phyloP scores from a whole-genome alignment of 1,284 basidiomycete species.

The Heterobasidion parviporum region DNA sequence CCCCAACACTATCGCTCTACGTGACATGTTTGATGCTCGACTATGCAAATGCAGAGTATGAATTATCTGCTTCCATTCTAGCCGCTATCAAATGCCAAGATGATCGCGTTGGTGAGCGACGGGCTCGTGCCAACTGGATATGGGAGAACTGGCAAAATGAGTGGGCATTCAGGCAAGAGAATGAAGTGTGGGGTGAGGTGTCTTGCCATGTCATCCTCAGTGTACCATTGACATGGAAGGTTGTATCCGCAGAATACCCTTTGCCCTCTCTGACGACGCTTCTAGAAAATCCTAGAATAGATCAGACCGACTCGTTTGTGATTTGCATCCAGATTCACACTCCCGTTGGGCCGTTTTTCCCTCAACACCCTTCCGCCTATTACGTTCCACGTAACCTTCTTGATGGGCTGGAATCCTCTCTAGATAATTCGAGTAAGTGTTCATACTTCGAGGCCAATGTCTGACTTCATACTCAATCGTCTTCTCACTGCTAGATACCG shows the following conservation, averaged over 20 bases:
- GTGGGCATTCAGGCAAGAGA: constrained; percentile 57
- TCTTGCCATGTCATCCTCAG: background rate
- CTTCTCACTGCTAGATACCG: constrained; percentile 26
- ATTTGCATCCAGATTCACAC: constrained; percentile 66
- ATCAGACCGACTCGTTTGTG: constrained; percentile 55
- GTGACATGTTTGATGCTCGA: constrained; percentile 61
- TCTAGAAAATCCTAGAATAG: constrained; percentile 49
- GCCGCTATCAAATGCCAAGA: constrained; percentile 63
- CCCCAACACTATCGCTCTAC: constrained; percentile 45
- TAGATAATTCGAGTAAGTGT: constrained; percentile 55
- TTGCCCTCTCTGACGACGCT: constrained; percentile 57
- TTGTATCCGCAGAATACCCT: constrained; percentile 40
- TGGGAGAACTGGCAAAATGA: constrained; percentile 65
- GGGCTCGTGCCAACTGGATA: constrained; percentile 62
- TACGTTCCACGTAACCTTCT: constrained; percentile 56
- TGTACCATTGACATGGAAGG: constrained; percentile 2
- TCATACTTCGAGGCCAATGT: constrained; percentile 3
- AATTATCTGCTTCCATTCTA: constrained; percentile 60
- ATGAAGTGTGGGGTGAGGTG: constrained; percentile 61
- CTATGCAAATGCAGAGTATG: constrained; percentile 48
- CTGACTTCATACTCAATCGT: constrained; percentile 7
- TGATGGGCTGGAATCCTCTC: constrained; percentile 51
- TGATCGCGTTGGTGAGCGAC: constrained; percentile 49
- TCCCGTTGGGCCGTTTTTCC: constrained; percentile 55
- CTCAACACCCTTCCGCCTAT: constrained; percentile 57